A percentile compares a stretch with the other conserved stretches of the same genome.
Conservation (phyloP, 2,329 filamentous ascomycete genomes). For the Botryosphaeria dothidea region DNA sequence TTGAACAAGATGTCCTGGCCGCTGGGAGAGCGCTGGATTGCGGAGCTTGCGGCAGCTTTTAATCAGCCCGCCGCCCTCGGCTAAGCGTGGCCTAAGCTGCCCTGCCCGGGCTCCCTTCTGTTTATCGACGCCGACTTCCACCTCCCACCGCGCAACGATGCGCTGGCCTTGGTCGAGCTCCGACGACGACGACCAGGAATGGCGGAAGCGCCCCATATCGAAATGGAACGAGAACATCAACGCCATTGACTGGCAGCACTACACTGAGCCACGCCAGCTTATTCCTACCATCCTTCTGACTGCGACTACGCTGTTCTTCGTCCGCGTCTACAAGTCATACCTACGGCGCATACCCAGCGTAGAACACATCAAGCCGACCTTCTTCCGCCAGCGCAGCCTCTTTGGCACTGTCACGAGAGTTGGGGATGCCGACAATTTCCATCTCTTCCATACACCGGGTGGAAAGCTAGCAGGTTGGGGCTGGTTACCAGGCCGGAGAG, state of each 20-base stretch:
- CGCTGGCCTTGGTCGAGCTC: conserved; percentile 43
- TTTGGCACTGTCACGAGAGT: conserved; percentile 90
- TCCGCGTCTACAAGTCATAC: conserved; percentile 67
- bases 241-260: conserved; percentile 51
- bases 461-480: conserved; percentile 86
- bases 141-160: conserved; percentile 31
- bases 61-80: too few relatives aligned
- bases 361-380: conserved; percentile 70
- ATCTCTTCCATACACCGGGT: conserved; percentile 93
- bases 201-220: conserved; percentile 36
- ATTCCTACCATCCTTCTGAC: conserved; percentile 58
- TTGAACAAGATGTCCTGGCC: not conserved
- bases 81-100: conserved; percentile 4
- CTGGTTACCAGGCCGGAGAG: conserved; percentile 72
- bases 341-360: conserved; percentile 82
- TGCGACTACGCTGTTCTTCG: conserved; percentile 53
- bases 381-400: conserved; percentile 74
- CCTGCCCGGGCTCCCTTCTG: not conserved
- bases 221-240: conserved; percentile 44
- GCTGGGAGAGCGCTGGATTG: not conserved
- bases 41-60: not conserved
- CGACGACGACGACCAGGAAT: conserved; percentile 29
- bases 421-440: conserved; percentile 95
- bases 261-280: conserved; percentile 57
- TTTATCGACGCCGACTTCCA: conserved; percentile 5